Conservation (phyloP, 768 basidiomycete genomes). For the Mrakia gelida region DNA sequence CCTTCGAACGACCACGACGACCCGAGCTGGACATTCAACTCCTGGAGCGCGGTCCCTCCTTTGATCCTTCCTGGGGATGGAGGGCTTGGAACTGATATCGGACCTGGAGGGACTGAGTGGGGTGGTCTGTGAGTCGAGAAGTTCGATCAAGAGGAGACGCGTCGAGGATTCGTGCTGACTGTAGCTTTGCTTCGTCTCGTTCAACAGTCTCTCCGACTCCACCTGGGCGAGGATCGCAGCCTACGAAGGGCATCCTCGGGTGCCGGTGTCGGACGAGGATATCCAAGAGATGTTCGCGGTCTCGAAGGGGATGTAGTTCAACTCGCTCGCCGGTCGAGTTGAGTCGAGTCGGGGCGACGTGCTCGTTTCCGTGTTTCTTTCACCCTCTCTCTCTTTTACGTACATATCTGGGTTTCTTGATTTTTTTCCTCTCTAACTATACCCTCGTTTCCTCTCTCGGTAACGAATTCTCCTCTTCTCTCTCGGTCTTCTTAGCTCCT, state of each 20-base stretch:
- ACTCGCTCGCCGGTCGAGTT: too few relatives aligned
- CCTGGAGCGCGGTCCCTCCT: background rate
- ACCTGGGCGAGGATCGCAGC: background rate
- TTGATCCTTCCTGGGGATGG: constrained; percentile 4
- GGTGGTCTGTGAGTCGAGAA: background rate
- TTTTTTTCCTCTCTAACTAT: background rate
- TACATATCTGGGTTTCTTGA: too few relatives aligned
- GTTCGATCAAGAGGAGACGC: background rate
- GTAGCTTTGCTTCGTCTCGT: background rate
- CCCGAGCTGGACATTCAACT: background rate
- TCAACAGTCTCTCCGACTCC: background rate
- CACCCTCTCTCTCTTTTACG: too few relatives aligned
- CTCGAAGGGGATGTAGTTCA: background rate
- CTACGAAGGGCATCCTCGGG: background rate
- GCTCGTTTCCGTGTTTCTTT: too few relatives aligned
- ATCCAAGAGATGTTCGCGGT: background rate
- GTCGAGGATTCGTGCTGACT: background rate
- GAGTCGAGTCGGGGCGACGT: too few relatives aligned
- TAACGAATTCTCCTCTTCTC: too few relatives aligned
- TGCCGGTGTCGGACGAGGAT: background rate
- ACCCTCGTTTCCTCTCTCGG: background rate
- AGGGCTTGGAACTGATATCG: constrained; percentile 9
- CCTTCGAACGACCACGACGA: background rate
- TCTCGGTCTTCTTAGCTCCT: background rate
- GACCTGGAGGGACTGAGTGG: background rate